These are phyloP conservation scores for Mimosa bimucronata DNA, from an alignment of 306 rosid genomes.

Conservation along the genomic window DNA sequence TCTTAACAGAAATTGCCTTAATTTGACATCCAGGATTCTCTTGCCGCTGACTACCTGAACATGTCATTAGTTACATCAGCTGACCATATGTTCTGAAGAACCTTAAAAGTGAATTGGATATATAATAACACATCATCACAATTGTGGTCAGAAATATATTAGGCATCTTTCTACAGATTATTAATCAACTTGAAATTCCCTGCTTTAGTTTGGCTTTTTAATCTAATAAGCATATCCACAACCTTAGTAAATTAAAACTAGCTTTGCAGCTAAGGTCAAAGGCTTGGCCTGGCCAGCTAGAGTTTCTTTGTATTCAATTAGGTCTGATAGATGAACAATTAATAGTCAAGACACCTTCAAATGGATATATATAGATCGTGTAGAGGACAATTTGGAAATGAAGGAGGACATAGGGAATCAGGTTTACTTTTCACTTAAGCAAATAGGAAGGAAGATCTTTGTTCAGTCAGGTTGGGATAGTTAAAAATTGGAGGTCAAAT, in stretches of 20 bases:
- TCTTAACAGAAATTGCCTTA: slow-evolving; percentile 57
- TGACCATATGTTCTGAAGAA: slow-evolving; percentile 33
- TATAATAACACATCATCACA: slow-evolving; percentile 11
- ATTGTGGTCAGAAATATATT: slow-evolving; percentile 18
- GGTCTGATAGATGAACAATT: neutral
- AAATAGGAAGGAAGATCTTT: neutral
- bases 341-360: slow-evolving; percentile 22
- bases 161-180: neutral
- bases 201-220: slow-evolving; percentile 9
- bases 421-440: slow-evolving; percentile 16
- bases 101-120: slow-evolving; percentile 16
- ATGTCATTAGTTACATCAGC: slow-evolving; percentile 45
- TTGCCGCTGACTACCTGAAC: slow-evolving; percentile 61
- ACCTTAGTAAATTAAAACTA: slow-evolving; percentile 27
- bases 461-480: slow-evolving; percentile 14
- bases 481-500: slow-evolving; percentile 16
- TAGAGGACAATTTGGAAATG: neutral
- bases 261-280: slow-evolving; percentile 19
- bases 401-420: neutral
- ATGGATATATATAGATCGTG: slow-evolving; percentile 14
- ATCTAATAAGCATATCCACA: slow-evolving; percentile 11
- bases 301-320: slow-evolving; percentile 15
- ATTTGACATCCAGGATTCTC: slow-evolving; percentile 53
- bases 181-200: slow-evolving; percentile 6
- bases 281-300: slow-evolving; percentile 5